A percentile compares a stretch with the other conserved stretches of the same genome.
These are phyloP conservation scores for Trifolium dubium DNA, from an alignment of 306 rosid genomes.

Conservation along the genomic window DNA sequence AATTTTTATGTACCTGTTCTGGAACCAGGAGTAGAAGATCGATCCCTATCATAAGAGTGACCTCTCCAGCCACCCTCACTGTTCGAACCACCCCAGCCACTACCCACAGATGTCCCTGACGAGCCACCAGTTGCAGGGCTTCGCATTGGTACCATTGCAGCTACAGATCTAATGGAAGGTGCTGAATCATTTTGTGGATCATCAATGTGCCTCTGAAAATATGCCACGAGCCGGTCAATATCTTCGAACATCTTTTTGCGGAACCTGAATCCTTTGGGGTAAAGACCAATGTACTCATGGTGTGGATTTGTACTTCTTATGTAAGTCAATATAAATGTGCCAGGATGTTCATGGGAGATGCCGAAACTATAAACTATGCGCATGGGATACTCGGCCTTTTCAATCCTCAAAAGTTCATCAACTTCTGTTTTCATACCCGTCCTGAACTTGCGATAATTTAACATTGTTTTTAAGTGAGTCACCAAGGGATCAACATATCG, in stretches of 20 bases:
- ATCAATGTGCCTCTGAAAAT: conserved; percentile 91
- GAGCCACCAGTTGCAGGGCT: conserved; percentile 98
- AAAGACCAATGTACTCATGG: conserved; percentile 96
- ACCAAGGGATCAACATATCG: conserved; percentile 98
- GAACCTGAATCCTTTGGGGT: conserved; percentile 96
- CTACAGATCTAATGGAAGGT: conserved; percentile 93
- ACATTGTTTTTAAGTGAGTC: conserved; percentile 79
- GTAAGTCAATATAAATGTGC: conserved; percentile 86
- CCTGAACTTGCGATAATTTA: conserved; percentile 87
- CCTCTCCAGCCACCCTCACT: conserved; percentile 86
- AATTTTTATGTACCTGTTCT: conserved; percentile 67
- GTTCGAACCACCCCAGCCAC: conserved; percentile 85
- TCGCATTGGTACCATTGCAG: conserved; percentile 99
- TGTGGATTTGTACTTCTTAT: conserved; percentile 95
- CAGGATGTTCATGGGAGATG: conserved; percentile 96
- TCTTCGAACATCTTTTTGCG: conserved; percentile 96
- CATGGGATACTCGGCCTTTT: conserved; percentile 80
- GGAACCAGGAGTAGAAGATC: conserved; percentile 87
- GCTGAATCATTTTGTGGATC: conserved; percentile 81
- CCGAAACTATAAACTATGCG: conserved; percentile 93
- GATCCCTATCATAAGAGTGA: conserved; percentile 79
- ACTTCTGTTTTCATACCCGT: conserved; percentile 88
- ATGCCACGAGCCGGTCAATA: conserved; percentile 90
- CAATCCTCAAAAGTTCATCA: conserved; percentile 82
- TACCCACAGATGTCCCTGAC: conserved; percentile 76